Percentiles rank a stretch among this genome's conserved stretches.
Evolutionary conservation across 768 basidiomycete genomes (phyloP).

Genomic region (Termitomyces sp.): DNA sequence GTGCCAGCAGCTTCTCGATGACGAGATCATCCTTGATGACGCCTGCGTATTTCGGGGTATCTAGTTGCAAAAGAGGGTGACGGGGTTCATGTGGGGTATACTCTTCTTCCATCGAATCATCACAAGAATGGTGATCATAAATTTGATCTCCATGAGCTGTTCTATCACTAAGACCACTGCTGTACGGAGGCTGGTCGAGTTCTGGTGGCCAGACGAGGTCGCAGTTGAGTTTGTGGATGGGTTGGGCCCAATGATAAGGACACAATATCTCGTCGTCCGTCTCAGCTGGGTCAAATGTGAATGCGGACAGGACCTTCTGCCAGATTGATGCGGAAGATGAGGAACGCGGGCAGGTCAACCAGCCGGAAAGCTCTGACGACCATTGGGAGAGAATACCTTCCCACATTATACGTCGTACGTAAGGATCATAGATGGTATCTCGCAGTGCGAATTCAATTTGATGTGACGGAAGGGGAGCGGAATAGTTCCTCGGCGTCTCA

Average conservation of each 20-base stretch:
- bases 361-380: conserved; percentile 49
- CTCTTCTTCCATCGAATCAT: conserved; percentile 8
- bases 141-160: conserved; percentile 6
- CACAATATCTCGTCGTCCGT: conserved; percentile 61
- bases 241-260: conserved; percentile 74
- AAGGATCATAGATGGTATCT: conserved; percentile 83
- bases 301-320: conserved; percentile 23
- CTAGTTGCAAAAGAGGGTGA: conserved; percentile 56
- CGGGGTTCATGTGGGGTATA: conserved; percentile 1
- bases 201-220: conserved; percentile 73
- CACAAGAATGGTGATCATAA: conserved; percentile 10
- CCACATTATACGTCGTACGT: conserved; percentile 80
- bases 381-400: conserved; percentile 77
- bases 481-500: conserved; percentile 70
- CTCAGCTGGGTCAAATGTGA: conserved; percentile 13
- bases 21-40: conserved; percentile 61
- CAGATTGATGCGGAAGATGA: conserved; percentile 13
- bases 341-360: conserved; percentile 53
- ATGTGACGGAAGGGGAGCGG: conserved; percentile 60
- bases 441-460: conserved; percentile 63
- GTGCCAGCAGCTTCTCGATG: conserved; percentile 77
- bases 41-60: conserved; percentile 78
- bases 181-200: conserved; percentile 49
- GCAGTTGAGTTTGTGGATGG: conserved; percentile 77
- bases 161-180: not conserved